phyloP scores from a whole-genome alignment of 306 rosid species.

The Crataegus laevigata region DNA sequence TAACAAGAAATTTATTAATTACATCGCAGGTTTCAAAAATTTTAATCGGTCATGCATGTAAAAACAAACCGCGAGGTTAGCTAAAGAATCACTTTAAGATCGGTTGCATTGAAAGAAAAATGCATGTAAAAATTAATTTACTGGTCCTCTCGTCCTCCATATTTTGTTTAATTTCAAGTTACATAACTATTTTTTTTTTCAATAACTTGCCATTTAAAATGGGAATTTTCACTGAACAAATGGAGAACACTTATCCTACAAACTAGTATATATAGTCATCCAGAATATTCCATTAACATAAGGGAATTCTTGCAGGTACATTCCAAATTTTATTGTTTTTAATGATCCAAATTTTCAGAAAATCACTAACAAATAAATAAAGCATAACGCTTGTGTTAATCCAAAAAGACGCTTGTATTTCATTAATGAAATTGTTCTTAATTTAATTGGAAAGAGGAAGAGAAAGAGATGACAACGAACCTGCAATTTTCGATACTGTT shows the following conservation, averaged over 20 bases:
- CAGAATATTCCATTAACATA: neutral
- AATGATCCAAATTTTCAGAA: neutral
- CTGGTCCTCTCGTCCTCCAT: neutral
- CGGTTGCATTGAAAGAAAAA: too few species aligned
- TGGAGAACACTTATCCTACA: neutral
- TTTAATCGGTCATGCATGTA: neutral
- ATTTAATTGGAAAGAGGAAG: neutral
- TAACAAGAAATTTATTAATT: too few species aligned
- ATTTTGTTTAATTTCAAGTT: neutral
- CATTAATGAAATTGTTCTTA: neutral
- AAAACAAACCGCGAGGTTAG: neutral
- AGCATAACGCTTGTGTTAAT: neutral
- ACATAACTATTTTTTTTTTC: too few species aligned
- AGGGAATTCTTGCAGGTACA: neutral
- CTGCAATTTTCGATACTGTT: slow-evolving; percentile 87
- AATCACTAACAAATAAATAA: neutral
- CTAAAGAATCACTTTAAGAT: neutral
- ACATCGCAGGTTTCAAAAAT: too few species aligned
- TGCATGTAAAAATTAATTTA: neutral
- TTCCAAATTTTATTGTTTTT: neutral
- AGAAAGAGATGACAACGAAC: neutral
- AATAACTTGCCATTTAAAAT: neutral
- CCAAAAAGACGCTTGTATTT: neutral
- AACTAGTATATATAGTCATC: neutral
- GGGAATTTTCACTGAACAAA: neutral